A percentile compares a stretch with the other conserved stretches of the same genome.
Conservation (phyloP, 495 filamentous ascomycete species). For the Cercophora scortea region DNA sequence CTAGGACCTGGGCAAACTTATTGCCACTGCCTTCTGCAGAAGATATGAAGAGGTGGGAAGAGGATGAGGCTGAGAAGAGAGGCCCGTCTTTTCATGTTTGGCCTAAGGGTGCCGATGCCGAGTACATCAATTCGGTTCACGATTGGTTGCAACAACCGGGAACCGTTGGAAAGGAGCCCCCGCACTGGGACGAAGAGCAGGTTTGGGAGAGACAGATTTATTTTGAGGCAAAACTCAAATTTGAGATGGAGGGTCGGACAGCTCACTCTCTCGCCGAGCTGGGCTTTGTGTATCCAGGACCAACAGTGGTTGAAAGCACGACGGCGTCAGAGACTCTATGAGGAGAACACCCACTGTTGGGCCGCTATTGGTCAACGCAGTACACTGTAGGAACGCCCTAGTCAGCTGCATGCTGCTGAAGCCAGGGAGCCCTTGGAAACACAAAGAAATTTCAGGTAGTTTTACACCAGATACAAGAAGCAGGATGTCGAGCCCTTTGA, state of each 20-base stretch:
- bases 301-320: too few species aligned
- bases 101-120: conserved; percentile 56
- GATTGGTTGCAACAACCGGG: conserved; percentile 49
- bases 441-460: too few species aligned
- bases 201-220: conserved; percentile 48
- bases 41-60: conserved; percentile 59
- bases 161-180: conserved; percentile 49
- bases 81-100: conserved; percentile 50
- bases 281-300: conserved; percentile 25
- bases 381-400: too few species aligned
- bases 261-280: conserved; percentile 37
- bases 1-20: conserved; percentile 64
- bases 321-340: too few species aligned
- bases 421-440: too few species aligned
- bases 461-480: too few species aligned
- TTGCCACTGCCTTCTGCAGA: conserved; percentile 51
- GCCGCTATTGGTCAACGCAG: too few species aligned
- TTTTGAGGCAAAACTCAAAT: conserved; percentile 35
- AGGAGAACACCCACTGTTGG: too few species aligned
- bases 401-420: too few species aligned
- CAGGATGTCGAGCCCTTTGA: too few species aligned
- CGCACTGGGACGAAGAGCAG: conserved; percentile 58
- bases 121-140: conserved; percentile 68
- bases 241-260: conserved; percentile 31
- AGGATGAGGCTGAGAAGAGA: conserved; percentile 17